Evolutionary conservation across 1,284 basidiomycete species (phyloP), one percentile per base, ranked within the genome.

Genomic region (Cryptococcus wingfieldii): DNA sequence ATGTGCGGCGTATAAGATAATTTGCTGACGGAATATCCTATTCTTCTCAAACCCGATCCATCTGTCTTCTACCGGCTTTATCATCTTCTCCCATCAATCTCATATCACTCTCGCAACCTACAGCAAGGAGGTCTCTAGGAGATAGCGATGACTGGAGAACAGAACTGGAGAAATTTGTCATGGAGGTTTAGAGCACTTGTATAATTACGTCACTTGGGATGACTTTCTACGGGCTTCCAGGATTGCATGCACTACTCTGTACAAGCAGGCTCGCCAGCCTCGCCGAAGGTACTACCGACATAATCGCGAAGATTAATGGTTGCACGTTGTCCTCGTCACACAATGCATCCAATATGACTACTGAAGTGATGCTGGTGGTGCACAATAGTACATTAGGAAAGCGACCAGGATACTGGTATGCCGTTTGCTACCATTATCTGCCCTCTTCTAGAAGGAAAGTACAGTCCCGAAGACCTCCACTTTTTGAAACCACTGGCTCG

Each of bases 51-150:
- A 25, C 37, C 19, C 19, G 9, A 47, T 27, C 28, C 46, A 34
- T n/a, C 2, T 49, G 47, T n/a, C 47, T 25, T 43, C n/a, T 39
- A 31, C 38, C 38, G 38, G 45, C n/a, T 7, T 9, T 9, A 13
- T 42, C 25, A 8, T 23, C 19, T 18, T 37, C 7, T 39, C 23
- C 23, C 1, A 1, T 45, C 38, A 19, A 0, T 7, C 25, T 19
- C 28, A 38, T 54, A 59, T 41, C 56, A 54, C 5, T 23, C 23
- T 23, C 23, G 23, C 23, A 23, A 16, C 13, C 10, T 45, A n/a
- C 57, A 67, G 65, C 58, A 67, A 67, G 58, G 53, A 58, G 44
- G 65, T 60, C n/a, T 51, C 59, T 47, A 58, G 60, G 31, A 34
- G 31, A 51, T 63, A 62, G 28, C 27, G 14, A 19, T 5, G n/a